phyloP scores from a whole-genome alignment of 148 eudicot genomes.

The Arbutus unedo region DNA sequence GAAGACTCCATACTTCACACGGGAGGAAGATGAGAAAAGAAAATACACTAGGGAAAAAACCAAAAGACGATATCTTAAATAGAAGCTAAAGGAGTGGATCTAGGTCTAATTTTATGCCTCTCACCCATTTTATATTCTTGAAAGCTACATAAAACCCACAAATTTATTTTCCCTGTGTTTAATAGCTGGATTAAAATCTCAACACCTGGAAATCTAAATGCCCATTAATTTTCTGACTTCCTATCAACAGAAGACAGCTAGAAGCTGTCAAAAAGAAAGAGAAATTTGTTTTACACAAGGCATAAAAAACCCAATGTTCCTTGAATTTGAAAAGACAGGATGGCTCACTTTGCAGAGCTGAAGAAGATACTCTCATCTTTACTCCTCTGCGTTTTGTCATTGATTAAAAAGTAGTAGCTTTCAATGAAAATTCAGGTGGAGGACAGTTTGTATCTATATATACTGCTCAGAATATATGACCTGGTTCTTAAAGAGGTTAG shows the following conservation, averaged over 20 bases:
- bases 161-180: background rate
- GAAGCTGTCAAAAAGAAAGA: constrained; percentile 20
- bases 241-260: constrained; percentile 23
- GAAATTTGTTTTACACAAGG: constrained; percentile 10
- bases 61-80: background rate
- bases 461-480: constrained; percentile 14
- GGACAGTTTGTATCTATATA: background rate
- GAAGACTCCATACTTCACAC: constrained; percentile 18
- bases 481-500: constrained; percentile 18
- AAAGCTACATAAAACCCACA: constrained; percentile 20
- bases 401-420: constrained; percentile 17
- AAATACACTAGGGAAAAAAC: background rate
- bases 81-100: background rate
- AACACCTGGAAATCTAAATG: constrained; percentile 19
- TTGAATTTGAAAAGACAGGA: constrained; percentile 30
- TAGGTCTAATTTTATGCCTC: constrained; percentile 6
- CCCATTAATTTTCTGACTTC: constrained; percentile 18
- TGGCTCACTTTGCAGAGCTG: constrained; percentile 15
- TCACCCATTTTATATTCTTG: background rate
- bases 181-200: constrained; percentile 22
- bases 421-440: constrained; percentile 23
- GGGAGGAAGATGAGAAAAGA: background rate
- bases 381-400: constrained; percentile 24
- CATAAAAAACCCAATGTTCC: constrained; percentile 18
- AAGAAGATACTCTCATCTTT: constrained; percentile 19